These are phyloP conservation scores for Trichomonas tenax DNA, from an alignment of 208 protist species.

Conservation along the genomic window DNA sequence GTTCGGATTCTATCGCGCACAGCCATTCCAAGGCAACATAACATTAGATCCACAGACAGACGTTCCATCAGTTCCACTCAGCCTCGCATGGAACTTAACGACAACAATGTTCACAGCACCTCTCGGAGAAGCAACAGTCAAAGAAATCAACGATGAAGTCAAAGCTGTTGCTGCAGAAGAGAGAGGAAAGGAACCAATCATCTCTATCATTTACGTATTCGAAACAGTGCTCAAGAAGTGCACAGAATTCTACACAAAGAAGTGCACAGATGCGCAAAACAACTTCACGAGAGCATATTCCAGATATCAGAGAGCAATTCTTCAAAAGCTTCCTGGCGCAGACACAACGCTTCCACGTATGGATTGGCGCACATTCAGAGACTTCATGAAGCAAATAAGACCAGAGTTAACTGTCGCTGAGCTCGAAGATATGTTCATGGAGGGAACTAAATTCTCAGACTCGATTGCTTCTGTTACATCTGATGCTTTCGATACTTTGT, in stretches of 20 bases:
- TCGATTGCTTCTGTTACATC: neutral
- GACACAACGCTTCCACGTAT: neutral
- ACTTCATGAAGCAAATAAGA: neutral
- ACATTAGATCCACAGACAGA: neutral
- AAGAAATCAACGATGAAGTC: neutral
- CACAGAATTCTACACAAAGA: neutral
- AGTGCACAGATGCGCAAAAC: neutral
- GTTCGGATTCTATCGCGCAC: neutral
- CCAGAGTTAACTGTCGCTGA: neutral
- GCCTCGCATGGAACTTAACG: neutral
- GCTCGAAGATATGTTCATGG: neutral
- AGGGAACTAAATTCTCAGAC: neutral
- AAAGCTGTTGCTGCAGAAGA: neutral
- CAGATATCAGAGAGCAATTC: neutral
- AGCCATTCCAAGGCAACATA: neutral
- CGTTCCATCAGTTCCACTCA: neutral
- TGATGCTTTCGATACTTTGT: conserved; percentile 9
- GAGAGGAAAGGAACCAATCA: neutral
- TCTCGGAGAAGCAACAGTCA: neutral
- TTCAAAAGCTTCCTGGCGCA: neutral
- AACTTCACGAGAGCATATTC: neutral
- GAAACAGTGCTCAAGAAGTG: neutral
- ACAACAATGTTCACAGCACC: neutral
- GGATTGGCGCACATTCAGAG: neutral
- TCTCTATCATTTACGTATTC: neutral